Evolutionary conservation across 2,329 filamentous ascomycete species (phyloP), one percentile per base, ranked within the genome.

Genomic region (Claviceps capensis): DNA sequence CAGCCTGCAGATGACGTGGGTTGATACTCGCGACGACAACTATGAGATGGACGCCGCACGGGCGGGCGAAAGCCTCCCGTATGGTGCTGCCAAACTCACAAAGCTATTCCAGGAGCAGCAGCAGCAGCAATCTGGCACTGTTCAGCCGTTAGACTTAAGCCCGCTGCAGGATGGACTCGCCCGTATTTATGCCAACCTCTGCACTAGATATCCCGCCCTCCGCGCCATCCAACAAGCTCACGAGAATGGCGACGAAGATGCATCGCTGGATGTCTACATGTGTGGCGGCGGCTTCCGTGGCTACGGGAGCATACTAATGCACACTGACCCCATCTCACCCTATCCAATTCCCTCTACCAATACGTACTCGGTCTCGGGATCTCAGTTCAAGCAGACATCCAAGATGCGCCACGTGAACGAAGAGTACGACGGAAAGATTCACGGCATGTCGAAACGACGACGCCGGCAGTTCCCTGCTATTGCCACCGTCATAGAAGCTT

Each of bases 271-370:
- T 37, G 72, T 95, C 8, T 95, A 90, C 64, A 81, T 96, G 53
- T 95, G 86, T 56, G 90, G 90, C 44, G 90, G 90, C 23, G 90
- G 90, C 0, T 95, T 95, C 63, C 76, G 90, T 38, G 90, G 90
- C 16, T 95, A 94, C 74, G 90, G 89, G 6, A 94, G 88, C 66
- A 82, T 95, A 62, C 74, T 95, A 50, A 90, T 95, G 85, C 82
- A 85, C 63, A 77, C 79, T 58, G 86, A 91, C 60, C 67, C 72
- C 5, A 77, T 88, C 44, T 72, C 77, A 51, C 88, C 88, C 0
- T 96, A 95, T 64, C 90, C 90, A 0, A 85, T 95, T 26, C 80
- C 88, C 0, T 82, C 85, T 19, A 84, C 93, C 65, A 90, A 89
- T 55, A 83, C 86, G 2, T 95, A 93, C 66, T 78, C 74, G 8